Conservation (phyloP, 148 eudicot genomes). For the Oxyria digyna region DNA sequence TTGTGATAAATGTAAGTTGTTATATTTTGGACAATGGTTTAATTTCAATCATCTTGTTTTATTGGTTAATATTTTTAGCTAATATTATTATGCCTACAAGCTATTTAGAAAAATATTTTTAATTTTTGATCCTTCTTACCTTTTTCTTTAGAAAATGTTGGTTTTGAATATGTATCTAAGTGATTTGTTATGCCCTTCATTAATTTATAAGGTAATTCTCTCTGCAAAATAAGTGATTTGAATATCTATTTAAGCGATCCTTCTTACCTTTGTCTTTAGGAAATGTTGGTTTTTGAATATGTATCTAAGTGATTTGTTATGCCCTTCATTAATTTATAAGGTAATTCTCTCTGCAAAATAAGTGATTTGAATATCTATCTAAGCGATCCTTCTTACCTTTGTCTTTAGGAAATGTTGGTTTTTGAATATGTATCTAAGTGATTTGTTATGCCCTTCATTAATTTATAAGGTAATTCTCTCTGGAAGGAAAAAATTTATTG, state of each 20-base stretch:
- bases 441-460: not conserved
- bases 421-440: not conserved
- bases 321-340: not conserved
- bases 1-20: slow-evolving; percentile 79
- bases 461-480: not conserved
- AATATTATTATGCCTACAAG: not conserved
- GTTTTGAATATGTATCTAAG: not conserved
- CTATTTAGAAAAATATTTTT: not conserved
- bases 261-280: not conserved
- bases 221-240: not conserved
- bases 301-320: not conserved
- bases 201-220: not conserved
- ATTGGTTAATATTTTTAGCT: not conserved
- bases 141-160: not conserved
- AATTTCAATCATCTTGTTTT: not conserved
- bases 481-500: not conserved
- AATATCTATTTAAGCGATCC: too few relatives aligned
- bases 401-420: not conserved
- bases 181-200: not conserved
- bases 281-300: not conserved
- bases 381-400: not conserved
- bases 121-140: not conserved
- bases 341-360: not conserved
- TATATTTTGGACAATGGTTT: not conserved
- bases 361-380: too few relatives aligned